Evolutionary conservation across 352 stramenopile genomes (phyloP).

Genomic region (Pythium volutum): DNA sequence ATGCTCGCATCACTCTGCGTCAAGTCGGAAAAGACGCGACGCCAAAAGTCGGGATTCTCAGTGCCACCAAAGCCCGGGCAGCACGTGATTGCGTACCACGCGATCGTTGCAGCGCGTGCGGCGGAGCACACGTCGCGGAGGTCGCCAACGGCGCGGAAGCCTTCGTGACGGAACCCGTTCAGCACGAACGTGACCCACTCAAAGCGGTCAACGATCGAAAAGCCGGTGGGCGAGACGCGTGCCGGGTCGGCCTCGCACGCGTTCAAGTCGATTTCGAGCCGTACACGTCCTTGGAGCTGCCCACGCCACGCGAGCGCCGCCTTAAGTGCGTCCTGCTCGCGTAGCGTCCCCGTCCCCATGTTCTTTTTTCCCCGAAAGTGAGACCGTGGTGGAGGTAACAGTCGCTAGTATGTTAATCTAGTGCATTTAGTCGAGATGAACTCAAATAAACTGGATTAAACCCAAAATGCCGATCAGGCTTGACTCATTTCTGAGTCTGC

Average conservation of each 20-base stretch:
- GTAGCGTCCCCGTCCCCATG: background rate
- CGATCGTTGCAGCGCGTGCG: background rate
- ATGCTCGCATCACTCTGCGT: background rate
- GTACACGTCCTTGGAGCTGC: conserved; percentile 7
- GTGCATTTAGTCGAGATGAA: background rate
- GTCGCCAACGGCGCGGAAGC: background rate
- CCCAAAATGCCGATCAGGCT: background rate
- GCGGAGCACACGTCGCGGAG: background rate
- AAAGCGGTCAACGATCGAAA: conserved; percentile 5
- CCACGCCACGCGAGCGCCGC: conserved; percentile 7
- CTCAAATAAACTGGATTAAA: background rate
- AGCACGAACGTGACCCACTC: conserved; percentile 14
- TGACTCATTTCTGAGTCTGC: background rate
- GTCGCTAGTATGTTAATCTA: background rate
- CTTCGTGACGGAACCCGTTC: background rate
- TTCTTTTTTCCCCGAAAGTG: background rate
- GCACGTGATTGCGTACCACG: conserved; percentile 12
- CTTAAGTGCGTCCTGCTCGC: conserved; percentile 4
- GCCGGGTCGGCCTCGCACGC: background rate
- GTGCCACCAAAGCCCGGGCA: conserved; percentile 13
- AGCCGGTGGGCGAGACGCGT: background rate
- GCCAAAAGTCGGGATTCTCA: conserved; percentile 17
- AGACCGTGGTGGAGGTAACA: background rate
- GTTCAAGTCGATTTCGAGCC: conserved; percentile 2
- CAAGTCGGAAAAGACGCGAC: conserved; percentile 9